Evolutionary conservation across 2,329 filamentous ascomycete species (phyloP).

Genomic region (Elsinoe arachidis): DNA sequence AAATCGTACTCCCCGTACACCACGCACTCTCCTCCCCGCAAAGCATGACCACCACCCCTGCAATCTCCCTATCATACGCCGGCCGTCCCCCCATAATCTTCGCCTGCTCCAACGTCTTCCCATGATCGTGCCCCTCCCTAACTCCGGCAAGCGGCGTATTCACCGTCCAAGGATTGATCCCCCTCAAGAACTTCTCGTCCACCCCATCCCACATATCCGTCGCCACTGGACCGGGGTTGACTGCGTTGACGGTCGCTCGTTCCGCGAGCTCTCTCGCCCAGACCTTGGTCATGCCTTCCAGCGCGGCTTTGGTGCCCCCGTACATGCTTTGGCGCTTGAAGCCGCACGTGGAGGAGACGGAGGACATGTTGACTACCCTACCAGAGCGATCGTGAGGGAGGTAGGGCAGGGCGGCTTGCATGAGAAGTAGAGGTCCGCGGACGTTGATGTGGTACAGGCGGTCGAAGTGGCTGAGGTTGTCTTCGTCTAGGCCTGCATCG

Average conservation of each 20-base stretch:
- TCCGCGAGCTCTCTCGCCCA: slow-evolving; percentile 57
- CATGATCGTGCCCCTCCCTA: slow-evolving; percentile 52
- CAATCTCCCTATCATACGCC: slow-evolving; percentile 62
- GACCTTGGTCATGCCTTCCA: slow-evolving; percentile 61
- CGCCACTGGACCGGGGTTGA: slow-evolving; percentile 58
- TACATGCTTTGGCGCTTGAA: slow-evolving; percentile 54
- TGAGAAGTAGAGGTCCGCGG: slow-evolving; percentile 66
- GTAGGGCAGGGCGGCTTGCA: slow-evolving; percentile 62
- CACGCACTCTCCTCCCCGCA: slow-evolving; percentile 63
- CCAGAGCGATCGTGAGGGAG: slow-evolving; percentile 59
- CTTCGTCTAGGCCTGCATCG: slow-evolving; percentile 57
- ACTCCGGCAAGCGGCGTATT: slow-evolving; percentile 57
- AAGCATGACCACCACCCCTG: slow-evolving; percentile 67
- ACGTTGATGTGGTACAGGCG: slow-evolving; percentile 73
- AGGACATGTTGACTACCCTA: slow-evolving; percentile 54
- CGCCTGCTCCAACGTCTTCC: slow-evolving; percentile 42
- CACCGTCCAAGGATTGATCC: slow-evolving; percentile 53
- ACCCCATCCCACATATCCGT: slow-evolving; percentile 58
- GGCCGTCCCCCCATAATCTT: slow-evolving; percentile 46
- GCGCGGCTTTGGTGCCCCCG: slow-evolving; percentile 56
- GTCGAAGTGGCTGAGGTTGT: slow-evolving; percentile 58
- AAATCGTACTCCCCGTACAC: slow-evolving; percentile 70
- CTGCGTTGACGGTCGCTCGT: slow-evolving; percentile 54
- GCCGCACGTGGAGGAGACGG: slow-evolving; percentile 49
- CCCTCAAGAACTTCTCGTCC: slow-evolving; percentile 48